phyloP scores from a whole-genome alignment of 305 asterid genomes.

The Solanum aculeatissimum region DNA sequence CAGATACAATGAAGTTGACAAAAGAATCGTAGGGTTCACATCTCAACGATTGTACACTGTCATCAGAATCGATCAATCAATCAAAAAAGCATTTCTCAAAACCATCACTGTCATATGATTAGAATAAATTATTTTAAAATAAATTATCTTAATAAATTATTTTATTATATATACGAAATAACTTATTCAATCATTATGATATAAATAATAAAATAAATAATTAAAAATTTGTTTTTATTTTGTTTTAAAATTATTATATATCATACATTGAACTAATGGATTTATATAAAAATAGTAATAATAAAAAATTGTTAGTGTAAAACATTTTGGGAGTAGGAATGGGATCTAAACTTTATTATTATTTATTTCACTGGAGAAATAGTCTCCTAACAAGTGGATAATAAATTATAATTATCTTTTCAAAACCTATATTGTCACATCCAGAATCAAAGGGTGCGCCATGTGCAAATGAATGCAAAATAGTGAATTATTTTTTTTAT shows the following conservation, averaged over 20 bases:
- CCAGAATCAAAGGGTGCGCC: not conserved
- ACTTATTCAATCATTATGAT: no score
- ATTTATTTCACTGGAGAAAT: not conserved
- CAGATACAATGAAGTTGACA: no score
- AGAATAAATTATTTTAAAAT: no score
- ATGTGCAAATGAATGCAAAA: not conserved
- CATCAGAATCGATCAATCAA: constrained; percentile 62
- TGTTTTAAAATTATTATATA: no score
- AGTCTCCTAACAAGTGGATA: not conserved
- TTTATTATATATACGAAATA: no score
- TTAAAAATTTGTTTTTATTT: no score
- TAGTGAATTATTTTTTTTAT: no score
- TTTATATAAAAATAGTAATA: no score
- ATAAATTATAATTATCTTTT: not conserved
- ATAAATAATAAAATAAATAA: no score
- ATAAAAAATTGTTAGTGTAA: no score
- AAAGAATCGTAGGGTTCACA: not conserved
- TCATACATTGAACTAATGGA: no score
- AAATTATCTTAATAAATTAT: no score
- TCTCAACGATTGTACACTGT: constrained; percentile 81
- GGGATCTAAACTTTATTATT: not conserved
- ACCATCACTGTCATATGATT: constrained; percentile 56
- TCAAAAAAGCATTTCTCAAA: constrained; percentile 56
- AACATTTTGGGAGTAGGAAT: not conserved
- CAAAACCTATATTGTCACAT: not conserved